A percentile compares a stretch with the other conserved stretches of the same genome.
Evolutionary conservation across 2,329 filamentous ascomycete species (phyloP).

Genomic region (Aureobasidium sp.): DNA sequence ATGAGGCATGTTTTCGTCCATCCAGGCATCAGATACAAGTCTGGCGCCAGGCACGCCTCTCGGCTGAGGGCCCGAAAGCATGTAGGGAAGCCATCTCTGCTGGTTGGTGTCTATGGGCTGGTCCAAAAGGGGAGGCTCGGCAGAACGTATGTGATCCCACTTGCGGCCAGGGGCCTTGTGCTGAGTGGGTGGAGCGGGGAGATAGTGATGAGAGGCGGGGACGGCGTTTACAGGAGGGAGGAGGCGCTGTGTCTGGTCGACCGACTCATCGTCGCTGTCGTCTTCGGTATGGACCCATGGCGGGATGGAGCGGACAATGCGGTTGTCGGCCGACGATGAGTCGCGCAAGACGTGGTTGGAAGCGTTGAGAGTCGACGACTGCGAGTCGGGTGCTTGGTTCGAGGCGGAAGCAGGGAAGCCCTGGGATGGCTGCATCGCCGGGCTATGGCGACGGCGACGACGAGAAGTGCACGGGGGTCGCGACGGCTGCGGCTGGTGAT

Average conservation of each 20-base stretch:
- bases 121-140: constrained; percentile 29
- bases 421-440: constrained; percentile 17
- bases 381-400: constrained; percentile 17
- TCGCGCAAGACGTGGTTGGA: constrained; percentile 13
- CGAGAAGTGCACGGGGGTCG: background rate
- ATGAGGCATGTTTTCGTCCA: constrained; percentile 43
- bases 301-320: constrained; percentile 24
- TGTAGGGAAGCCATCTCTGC: constrained; percentile 31
- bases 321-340: constrained; percentile 12
- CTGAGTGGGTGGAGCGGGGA: constrained; percentile 22
- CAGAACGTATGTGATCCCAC: constrained; percentile 29
- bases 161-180: constrained; percentile 30
- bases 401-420: constrained; percentile 7
- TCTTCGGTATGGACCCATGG: constrained; percentile 32
- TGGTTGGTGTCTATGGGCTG: constrained; percentile 29
- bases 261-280: constrained; percentile 22
- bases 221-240: constrained; percentile 18
- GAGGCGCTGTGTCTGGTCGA: constrained; percentile 16
- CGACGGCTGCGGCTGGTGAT: background rate
- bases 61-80: constrained; percentile 31
- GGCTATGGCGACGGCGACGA: constrained; percentile 6
- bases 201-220: constrained; percentile 21
- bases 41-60: constrained; percentile 27
- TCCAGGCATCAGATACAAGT: constrained; percentile 38
- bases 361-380: constrained; percentile 18